Base-by-base conservation (phyloP, 257 asterid genomes). In the Rubia yunnanensis region DNA sequence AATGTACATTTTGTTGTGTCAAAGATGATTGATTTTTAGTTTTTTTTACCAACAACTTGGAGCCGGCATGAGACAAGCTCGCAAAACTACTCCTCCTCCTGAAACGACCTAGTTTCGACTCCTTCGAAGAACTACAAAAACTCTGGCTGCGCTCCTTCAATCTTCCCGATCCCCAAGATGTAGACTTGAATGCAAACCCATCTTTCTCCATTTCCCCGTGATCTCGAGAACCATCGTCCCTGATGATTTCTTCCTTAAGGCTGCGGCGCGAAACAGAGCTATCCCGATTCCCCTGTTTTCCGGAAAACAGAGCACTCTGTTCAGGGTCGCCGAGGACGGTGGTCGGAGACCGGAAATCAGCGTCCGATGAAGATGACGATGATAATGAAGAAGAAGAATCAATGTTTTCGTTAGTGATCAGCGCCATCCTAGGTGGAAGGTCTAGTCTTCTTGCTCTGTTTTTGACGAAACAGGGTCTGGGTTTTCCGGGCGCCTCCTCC, bases 401-500 rank as follows among this genome's bases (percentile, higher is more conserved):
- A 38, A 1, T 3, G 44, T 0, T 64, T 60, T 13, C 39, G 18
- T 5, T 32, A n/a, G 66, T 82, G 7, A 68, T 78, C 7, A 68
- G 59, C 73, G 76, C 7, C 62, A 81, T 57, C 61, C 95, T 83
- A 2, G 96, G 90, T 9, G 95, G 95, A 26, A 86, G 71, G 22
- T 87, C 89, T 65, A 87, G 62, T 46, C 87, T 74, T 80, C 90
- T 80, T 38, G 64, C 66, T 9, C 28, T 56, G 64, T 65, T 71
- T n/a, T 57, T 2, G 49, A 54, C 18, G 65, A 46, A 24, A 39
- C 65, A 17, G 61, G 75, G 26, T 61, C 86, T 79, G 1, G 94
- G 92, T 79, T 83, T 88, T 0, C 98, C 96, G 2, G 98, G 98
- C 18, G 75, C 95, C 67, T 81, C 94, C 80, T 91, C 96, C 98